Base-by-base conservation (phyloP, 441 rosid genomes). In the Bocquillonia castaneifolia region DNA sequence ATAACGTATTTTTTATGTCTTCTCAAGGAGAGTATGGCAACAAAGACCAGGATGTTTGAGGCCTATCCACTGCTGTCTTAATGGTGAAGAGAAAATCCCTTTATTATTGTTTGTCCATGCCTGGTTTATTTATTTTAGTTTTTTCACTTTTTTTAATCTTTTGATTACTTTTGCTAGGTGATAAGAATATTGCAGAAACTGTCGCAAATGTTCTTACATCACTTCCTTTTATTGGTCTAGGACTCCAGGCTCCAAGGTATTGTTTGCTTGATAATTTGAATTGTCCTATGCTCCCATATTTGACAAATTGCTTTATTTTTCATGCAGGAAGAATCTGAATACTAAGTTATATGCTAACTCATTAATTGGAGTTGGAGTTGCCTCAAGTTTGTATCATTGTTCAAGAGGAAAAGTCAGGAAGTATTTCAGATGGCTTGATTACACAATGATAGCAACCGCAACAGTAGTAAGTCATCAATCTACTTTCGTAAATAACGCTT, bases 201-300 rank as follows among this genome's bases (percentile, higher is more conserved):
- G 85, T 79, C 67, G 97, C 90, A 22, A 94, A 92, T 78, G 97
- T 91, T 54, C 72, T 88, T 61, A 94, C 99, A 26, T 94, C 99
- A 15, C 85, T 94, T 76, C 99, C 99, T 72, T 94, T 94, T 80
- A 82, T 94, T 60, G 79, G 76, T 54, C 88, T 94, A 8, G 99
- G 99, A 32, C 65, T 94, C 72, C 97, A 91, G 55, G 86, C 96
- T 56, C 99, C 99, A 22, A 88, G 99, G 99, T 94, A 75, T 36
- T 61, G 7, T 14, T 47, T 55, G 32, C 56, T 29, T 64, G 14
- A 66, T 51, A 47, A 32, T 52, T 31, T 63, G 23, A 17, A 22
- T 5, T 48, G n/a, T 20, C 47, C 17, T 32, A 22, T 40, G 31
- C 34, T 53, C 28, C 31, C 22, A 1, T 32, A 31, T 57, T 56